These are phyloP conservation scores for Diutina neorugosa DNA, from an alignment of 1,139 yeast species.

Conservation along the genomic window DNA sequence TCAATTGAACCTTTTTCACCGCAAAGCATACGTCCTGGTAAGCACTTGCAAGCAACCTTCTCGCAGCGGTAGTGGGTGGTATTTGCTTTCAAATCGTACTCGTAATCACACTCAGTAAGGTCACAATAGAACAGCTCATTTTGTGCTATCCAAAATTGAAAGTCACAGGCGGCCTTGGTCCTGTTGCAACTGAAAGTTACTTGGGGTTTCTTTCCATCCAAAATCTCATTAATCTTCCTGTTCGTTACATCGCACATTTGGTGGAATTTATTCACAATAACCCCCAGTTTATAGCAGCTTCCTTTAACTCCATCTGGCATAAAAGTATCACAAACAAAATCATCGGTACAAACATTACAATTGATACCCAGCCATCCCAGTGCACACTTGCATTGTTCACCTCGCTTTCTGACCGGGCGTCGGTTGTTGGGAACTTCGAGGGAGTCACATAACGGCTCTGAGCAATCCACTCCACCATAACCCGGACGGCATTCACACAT, in stretches of 20 bases:
- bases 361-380: conserved; percentile 92
- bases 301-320: conserved; percentile 85
- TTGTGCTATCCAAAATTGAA: conserved; percentile 94
- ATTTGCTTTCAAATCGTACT: conserved; percentile 51
- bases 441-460: conserved; percentile 82
- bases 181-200: conserved; percentile 84
- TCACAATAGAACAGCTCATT: conserved; percentile 86
- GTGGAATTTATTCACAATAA: conserved; percentile 66
- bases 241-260: conserved; percentile 95
- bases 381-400: conserved; percentile 52
- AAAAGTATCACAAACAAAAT: conserved; percentile 69
- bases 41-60: conserved; percentile 67
- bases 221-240: conserved; percentile 65
- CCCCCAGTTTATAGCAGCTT: conserved; percentile 83
- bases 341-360: conserved; percentile 70
- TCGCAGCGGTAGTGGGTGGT: conserved; percentile 71
- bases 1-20: conserved; percentile 92
- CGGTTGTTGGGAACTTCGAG: conserved; percentile 50
- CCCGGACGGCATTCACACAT: conserved; percentile 88
- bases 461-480: conserved; percentile 88
- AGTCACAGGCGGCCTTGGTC: conserved; percentile 57
- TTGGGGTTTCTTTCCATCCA: conserved; percentile 76
- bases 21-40: conserved; percentile 88
- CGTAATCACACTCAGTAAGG: conserved; percentile 55
- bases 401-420: conserved; percentile 46